Evolutionary conservation across 805 yeast genomes (phyloP).

Genomic region (Nakazawaea wickerhamii): DNA sequence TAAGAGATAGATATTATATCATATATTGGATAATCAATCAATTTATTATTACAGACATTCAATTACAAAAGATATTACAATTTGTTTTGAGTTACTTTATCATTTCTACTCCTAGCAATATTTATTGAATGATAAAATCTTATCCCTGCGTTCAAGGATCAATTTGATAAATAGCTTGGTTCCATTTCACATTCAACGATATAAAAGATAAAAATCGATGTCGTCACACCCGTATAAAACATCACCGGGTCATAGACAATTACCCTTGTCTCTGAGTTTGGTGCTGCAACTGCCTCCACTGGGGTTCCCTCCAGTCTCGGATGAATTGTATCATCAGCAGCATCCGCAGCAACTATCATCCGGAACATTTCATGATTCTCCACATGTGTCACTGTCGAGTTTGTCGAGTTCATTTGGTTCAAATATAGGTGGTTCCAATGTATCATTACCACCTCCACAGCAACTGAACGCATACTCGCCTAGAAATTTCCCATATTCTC

Average conservation of each 20-base stretch:
- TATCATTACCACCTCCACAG: constrained; percentile 2
- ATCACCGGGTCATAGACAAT: background rate
- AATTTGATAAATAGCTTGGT: background rate
- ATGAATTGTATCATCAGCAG: constrained; percentile 2
- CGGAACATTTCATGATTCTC: background rate
- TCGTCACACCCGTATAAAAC: constrained; percentile 3
- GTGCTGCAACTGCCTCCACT: constrained; percentile 1
- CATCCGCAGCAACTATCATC: background rate
- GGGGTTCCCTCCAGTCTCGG: background rate
- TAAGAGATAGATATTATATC: background rate
- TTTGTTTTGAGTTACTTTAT: too few species aligned
- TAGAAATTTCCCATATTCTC: constrained; percentile 6
- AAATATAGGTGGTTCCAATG: background rate
- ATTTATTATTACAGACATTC: background rate
- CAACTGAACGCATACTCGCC: constrained; percentile 1
- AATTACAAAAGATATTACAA: too few species aligned
- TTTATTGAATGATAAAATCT: too few species aligned
- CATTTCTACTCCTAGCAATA: background rate
- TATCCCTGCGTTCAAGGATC: too few species aligned
- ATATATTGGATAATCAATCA: too few species aligned
- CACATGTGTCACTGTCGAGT: background rate
- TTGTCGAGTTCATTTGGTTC: background rate
- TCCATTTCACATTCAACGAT: too few species aligned
- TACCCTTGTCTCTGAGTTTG: background rate
- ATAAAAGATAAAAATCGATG: too few species aligned